Conservation (phyloP, 192 early-diverging fungal genomes). For the Haplosporangium gracile region DNA sequence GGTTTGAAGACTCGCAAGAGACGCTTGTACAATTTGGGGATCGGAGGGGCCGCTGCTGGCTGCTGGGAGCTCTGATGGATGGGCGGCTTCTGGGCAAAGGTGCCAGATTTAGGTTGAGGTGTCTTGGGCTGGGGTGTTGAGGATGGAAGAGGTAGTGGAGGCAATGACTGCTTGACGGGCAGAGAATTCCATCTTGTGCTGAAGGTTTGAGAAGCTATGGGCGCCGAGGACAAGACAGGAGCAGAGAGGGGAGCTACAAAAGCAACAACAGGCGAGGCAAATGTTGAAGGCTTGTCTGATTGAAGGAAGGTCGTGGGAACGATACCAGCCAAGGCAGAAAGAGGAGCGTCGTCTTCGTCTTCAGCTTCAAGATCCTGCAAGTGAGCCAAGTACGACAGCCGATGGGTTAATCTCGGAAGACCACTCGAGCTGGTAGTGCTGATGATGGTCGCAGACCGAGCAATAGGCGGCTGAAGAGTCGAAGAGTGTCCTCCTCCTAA, state of each 20-base stretch:
- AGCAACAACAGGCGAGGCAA: background rate
- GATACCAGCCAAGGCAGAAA: background rate
- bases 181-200: background rate
- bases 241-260: background rate
- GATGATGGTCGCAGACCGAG: constrained; percentile 15
- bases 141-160: background rate
- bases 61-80: background rate
- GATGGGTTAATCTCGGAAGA: constrained; percentile 23
- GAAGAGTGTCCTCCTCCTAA: background rate
- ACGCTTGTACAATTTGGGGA: constrained; percentile 38
- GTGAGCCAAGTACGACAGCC: constrained; percentile 38
- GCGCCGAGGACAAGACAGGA: background rate
- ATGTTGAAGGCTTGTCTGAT: background rate
- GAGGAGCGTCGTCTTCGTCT: background rate
- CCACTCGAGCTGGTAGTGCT: constrained; percentile 20
- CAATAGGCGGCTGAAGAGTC: background rate
- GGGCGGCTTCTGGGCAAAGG: background rate
- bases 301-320: background rate
- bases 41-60: background rate
- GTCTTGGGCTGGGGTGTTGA: background rate
- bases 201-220: background rate
- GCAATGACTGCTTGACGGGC: background rate
- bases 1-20: constrained; percentile 38
- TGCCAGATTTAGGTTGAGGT: background rate
- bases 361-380: constrained; percentile 4